Evolutionary conservation across 371 early-diverging fungal species (phyloP), one percentile per base, ranked within the genome.

Genomic region (Haplosporangium sp.): DNA sequence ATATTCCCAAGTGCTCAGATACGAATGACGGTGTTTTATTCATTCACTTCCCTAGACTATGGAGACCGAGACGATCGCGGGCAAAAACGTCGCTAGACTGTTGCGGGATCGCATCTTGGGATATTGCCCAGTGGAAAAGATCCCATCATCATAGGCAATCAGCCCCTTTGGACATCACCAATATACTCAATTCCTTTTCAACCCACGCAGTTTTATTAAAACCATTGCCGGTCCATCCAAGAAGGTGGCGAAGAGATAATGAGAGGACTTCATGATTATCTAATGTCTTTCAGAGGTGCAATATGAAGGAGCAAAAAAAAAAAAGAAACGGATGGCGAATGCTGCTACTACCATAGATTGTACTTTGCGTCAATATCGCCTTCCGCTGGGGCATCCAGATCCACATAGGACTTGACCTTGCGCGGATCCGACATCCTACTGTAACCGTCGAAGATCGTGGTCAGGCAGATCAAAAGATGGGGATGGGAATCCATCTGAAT

Each of bases 301-400:
- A 23, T 11, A 59, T 48, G 18, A 14, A 6, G 21, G 46, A 41
- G 42, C 20, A 46, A 46, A 54, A 57, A 48, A 59, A 50, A 37
- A 55, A 54, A 29, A 50, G 50, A 21, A 62, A 40, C 7, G n/a
- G 37, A 9, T 41, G 14, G 48, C 23, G 14, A 36, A 56, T 1
- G 56, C 46, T 18, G 29, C 16, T 42, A 47, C 62, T 64, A 79
- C 79, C 79, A 79, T 53, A 79, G 43, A 51, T 72, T 79, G 73
- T 83, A 83, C 52, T 83, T 81, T 55, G 89, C 81, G 73, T 94
- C 91, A 18, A 91, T 81, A 55, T 93, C 94, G 41, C 94, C 95
- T 75, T 93, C 94, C 16, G 91, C 93, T 8, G 95, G 95, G 40
- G 94, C 95, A 83, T 95, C 95, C 64, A 95, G 76, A 66, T 95